These are phyloP conservation scores for Mycosphaerella sp. DNA, from an alignment of 2,329 filamentous ascomycete genomes.

Conservation along the genomic window DNA sequence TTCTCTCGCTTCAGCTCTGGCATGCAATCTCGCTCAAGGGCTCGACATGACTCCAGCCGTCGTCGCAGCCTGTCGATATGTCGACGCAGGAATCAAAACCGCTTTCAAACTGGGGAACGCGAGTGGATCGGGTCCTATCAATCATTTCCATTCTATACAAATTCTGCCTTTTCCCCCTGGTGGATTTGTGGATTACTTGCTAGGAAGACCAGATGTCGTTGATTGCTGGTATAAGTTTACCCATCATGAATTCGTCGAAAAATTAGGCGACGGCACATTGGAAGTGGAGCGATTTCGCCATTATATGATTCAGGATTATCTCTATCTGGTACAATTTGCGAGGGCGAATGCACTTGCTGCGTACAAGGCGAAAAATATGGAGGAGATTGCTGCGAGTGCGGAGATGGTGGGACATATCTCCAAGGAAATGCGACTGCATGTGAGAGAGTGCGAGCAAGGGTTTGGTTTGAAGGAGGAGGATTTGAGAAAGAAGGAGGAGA, in stretches of 20 bases:
- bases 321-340: slow-evolving; percentile 83
- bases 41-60: slow-evolving; percentile 55
- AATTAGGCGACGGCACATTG: slow-evolving; percentile 68
- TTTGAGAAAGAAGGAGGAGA: slow-evolving; percentile 68
- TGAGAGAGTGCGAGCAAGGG: slow-evolving; percentile 66
- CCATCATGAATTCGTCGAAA: slow-evolving; percentile 74
- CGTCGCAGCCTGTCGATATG: slow-evolving; percentile 61
- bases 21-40: slow-evolving; percentile 62
- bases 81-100: slow-evolving; percentile 64
- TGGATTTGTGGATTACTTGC: slow-evolving; percentile 75
- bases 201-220: slow-evolving; percentile 68
- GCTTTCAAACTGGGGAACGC: slow-evolving; percentile 53
- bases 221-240: slow-evolving; percentile 69
- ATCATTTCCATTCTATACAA: slow-evolving; percentile 70
- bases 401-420: slow-evolving; percentile 70
- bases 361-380: slow-evolving; percentile 72
- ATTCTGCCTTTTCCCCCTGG: slow-evolving; percentile 64
- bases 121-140: slow-evolving; percentile 64
- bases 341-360: slow-evolving; percentile 77
- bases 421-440: slow-evolving; percentile 72
- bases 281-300: slow-evolving; percentile 73
- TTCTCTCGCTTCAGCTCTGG: slow-evolving; percentile 78
- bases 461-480: slow-evolving; percentile 71
- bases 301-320: slow-evolving; percentile 87
- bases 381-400: slow-evolving; percentile 64